phyloP scores from a whole-genome alignment of 768 basidiomycete genomes.

The Rhizopogon vesiculosus region DNA sequence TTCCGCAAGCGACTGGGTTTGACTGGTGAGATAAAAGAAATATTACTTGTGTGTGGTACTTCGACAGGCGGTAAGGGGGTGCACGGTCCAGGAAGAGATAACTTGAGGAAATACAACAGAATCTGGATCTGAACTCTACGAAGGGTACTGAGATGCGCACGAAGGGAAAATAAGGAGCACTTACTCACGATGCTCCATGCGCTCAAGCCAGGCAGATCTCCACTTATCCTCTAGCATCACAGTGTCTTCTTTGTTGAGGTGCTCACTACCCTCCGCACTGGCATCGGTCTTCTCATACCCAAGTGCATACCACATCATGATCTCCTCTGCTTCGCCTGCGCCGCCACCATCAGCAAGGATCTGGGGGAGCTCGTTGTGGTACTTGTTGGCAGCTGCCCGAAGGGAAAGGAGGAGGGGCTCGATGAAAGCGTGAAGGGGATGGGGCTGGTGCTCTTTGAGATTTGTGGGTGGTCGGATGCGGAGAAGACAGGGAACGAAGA shows the following conservation, averaged over 20 bases:
- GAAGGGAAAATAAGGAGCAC: conserved; percentile 10
- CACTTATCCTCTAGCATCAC: conserved; percentile 45
- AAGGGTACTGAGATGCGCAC: background rate
- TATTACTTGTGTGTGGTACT: conserved; percentile 14
- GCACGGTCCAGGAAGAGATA: conserved; percentile 52
- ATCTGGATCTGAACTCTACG: conserved; percentile 72
- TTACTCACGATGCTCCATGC: conserved; percentile 68
- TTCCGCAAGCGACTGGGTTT: conserved; percentile 8
- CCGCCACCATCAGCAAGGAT: conserved; percentile 57
- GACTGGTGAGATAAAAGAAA: conserved; percentile 2
- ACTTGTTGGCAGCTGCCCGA: conserved; percentile 52
- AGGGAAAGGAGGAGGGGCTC: conserved; percentile 62
- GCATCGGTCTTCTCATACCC: conserved; percentile 51
- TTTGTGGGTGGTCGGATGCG: conserved; percentile 37
- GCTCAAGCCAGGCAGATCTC: conserved; percentile 52
- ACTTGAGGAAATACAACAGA: conserved; percentile 59
- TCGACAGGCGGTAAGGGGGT: conserved; percentile 24
- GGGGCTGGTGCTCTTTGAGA: conserved; percentile 25
- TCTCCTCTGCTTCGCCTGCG: conserved; percentile 61
- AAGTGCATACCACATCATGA: conserved; percentile 73
- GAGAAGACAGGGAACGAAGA: conserved; percentile 51
- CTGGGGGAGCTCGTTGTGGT: conserved; percentile 56
- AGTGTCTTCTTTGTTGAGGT: conserved; percentile 14
- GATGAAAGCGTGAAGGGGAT: conserved; percentile 55
- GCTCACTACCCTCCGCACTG: conserved; percentile 22